Evolutionary conservation across 2,329 filamentous ascomycete genomes (phyloP), one percentile per base, ranked within the genome.

Genomic region (Ceratocystis lukuohia): DNA sequence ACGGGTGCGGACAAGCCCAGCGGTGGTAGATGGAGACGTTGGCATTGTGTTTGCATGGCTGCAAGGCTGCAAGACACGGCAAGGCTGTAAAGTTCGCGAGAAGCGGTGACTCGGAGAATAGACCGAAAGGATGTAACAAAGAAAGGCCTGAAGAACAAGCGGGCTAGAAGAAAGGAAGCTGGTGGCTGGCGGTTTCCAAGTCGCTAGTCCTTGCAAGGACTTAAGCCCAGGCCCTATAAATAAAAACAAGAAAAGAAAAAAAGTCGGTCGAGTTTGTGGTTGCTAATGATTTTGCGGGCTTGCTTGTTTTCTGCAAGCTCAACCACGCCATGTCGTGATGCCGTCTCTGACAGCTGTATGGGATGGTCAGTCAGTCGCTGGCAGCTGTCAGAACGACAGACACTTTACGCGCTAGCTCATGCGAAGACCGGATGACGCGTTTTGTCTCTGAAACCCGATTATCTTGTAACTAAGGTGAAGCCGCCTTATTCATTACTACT

Each of bases 1-100:
- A 64, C 65, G 65, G 50, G 65, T 64, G 37, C 61, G 65, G 61
- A 63, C 30, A 64, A 64, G 53, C 46, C 65, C 50, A 33, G 61
- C 41, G 30, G 65, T 59, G 22, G 61, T 64, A 25, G 50, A 59
- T 61, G 65, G 59, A 20, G 65, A 63, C n/a, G 61, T 41, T 22
- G 61, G 48, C 65, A 67, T 67, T 62, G 33, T 46, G 61, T 64
- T 57, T 20, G 65, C 65, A 67, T 67, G 65, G 61, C 65, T 64
- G 33, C 41, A 67, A 8, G 22, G 15, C 48, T 53, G 48, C 48
- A 53, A 53, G 48, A 28, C 48, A 50, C n/a, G 20, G 33, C 41
- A 67, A 25, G 56, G 56, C 64, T 28, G 53, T 7, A 33, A 46
- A 12, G n/a, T 41, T 15, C 17, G 15, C 25, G 53, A 59, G n/a